These are phyloP conservation scores for Rutstroemia sp. DNA, from an alignment of 2,329 filamentous ascomycete species.

Conservation along the genomic window DNA sequence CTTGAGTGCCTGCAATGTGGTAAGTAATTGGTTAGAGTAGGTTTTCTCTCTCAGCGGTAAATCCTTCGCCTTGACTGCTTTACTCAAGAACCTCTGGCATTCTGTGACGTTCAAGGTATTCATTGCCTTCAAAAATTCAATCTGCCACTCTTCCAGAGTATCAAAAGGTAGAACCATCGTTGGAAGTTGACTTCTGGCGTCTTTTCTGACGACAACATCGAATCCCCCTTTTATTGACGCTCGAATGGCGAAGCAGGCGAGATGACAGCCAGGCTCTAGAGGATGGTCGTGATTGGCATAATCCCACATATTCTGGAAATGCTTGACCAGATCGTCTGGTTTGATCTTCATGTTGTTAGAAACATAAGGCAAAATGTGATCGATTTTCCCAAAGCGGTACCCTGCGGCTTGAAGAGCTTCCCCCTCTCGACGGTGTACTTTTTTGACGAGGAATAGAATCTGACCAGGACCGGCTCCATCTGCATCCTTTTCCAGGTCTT, in stretches of 20 bases:
- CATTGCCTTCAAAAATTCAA: conserved; percentile 42
- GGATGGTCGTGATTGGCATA: conserved; percentile 43
- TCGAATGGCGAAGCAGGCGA: conserved; percentile 51
- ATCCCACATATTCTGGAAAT: conserved; percentile 56
- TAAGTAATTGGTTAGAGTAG: conserved; percentile 40
- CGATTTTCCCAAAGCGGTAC: conserved; percentile 67
- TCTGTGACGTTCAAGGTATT: conserved; percentile 38
- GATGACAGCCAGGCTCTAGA: conserved; percentile 45
- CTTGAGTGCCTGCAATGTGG: conserved; percentile 35
- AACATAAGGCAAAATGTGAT: conserved; percentile 62
- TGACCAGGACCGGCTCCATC: conserved; percentile 34
- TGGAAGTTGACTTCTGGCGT: conserved; percentile 52
- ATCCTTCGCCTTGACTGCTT: conserved; percentile 28
- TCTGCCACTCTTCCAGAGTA: conserved; percentile 46
- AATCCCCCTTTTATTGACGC: conserved; percentile 38
- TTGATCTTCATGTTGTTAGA: conserved; percentile 69
- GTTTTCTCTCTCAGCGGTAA: conserved; percentile 34
- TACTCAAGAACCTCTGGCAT: conserved; percentile 33
- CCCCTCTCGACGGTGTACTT: conserved; percentile 50
- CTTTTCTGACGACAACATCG: conserved; percentile 29
- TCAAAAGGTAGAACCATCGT: conserved; percentile 46
- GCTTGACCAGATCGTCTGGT: conserved; percentile 49
- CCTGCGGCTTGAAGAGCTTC: conserved; percentile 61
- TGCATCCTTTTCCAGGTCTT: conserved; percentile 4
- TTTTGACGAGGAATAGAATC: conserved; percentile 70